Conservation (phyloP, 257 asterid species). For the Petunia secreta region DNA sequence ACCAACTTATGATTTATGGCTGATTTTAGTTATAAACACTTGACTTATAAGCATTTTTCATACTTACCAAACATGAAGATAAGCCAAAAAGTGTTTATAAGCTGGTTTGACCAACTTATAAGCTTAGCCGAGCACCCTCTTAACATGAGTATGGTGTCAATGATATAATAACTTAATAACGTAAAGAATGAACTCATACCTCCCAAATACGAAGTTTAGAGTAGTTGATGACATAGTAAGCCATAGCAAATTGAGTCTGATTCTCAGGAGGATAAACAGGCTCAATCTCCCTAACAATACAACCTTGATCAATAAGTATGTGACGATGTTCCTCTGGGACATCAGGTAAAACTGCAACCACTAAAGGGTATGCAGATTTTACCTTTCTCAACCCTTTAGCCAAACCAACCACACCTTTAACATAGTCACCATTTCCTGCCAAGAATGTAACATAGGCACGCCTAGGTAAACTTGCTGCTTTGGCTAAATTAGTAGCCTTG, state of each 20-base stretch:
- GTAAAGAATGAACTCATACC: not conserved
- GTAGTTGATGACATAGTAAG: slow-evolving; percentile 21
- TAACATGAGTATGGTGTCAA: no score
- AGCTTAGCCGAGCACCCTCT: no score
- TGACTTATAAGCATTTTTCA: no score
- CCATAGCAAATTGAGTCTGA: slow-evolving; percentile 11
- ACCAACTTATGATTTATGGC: no score
- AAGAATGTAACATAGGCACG: slow-evolving; percentile 18
- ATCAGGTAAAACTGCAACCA: slow-evolving; percentile 21
- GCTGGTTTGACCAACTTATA: no score
- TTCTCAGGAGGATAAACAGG: slow-evolving; percentile 23
- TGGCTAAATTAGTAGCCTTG: not conserved
- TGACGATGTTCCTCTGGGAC: slow-evolving; percentile 21
- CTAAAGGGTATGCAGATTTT: slow-evolving; percentile 6
- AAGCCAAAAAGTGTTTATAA: no score
- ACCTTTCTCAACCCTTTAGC: slow-evolving; percentile 21
- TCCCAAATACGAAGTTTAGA: slow-evolving; percentile 21
- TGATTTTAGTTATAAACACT: no score
- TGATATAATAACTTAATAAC: no score
- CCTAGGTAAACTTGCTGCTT: not conserved
- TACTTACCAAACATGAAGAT: no score
- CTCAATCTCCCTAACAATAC: slow-evolving; percentile 10
- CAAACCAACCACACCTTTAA: slow-evolving; percentile 25
- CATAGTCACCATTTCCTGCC: slow-evolving; percentile 19
- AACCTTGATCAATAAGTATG: not conserved